Conservation (phyloP, 2,329 filamentous ascomycete species). For the Penicillium aurantiogriseum region DNA sequence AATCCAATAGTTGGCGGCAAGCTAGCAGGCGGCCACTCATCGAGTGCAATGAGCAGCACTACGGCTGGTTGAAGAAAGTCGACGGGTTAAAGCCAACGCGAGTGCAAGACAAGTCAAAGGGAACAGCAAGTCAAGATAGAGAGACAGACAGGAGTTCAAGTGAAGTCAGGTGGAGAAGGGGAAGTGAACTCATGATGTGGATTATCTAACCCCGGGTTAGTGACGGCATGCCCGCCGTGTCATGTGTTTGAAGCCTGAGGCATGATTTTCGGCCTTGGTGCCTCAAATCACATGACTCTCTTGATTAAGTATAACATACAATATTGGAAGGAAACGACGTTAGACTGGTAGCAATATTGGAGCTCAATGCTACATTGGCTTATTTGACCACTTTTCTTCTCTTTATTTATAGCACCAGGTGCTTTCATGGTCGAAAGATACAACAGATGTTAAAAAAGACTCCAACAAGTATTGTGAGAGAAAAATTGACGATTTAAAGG, state of each 20-base stretch:
- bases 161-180: slow-evolving; percentile 23
- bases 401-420: neutral
- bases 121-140: slow-evolving; percentile 4
- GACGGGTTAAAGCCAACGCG: slow-evolving; percentile 13
- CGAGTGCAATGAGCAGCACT: slow-evolving; percentile 29
- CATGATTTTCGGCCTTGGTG: neutral
- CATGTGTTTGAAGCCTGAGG: slow-evolving; percentile 13
- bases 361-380: neutral
- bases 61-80: slow-evolving; percentile 13
- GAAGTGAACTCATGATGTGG: slow-evolving; percentile 16
- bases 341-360: neutral
- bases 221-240: slow-evolving; percentile 16
- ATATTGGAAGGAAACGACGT: neutral
- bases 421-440: neutral
- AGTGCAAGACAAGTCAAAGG: slow-evolving; percentile 3
- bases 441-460: neutral
- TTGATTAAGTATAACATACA: neutral
- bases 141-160: slow-evolving; percentile 1
- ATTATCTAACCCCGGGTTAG: slow-evolving; percentile 19
- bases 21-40: slow-evolving; percentile 34
- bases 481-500: neutral
- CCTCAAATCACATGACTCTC: neutral
- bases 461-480: neutral
- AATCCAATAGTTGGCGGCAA: slow-evolving; percentile 34
- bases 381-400: too few species aligned